Evolutionary conservation across 2,329 filamentous ascomycete species (phyloP).

Genomic region (Hypoxylon sp.): DNA sequence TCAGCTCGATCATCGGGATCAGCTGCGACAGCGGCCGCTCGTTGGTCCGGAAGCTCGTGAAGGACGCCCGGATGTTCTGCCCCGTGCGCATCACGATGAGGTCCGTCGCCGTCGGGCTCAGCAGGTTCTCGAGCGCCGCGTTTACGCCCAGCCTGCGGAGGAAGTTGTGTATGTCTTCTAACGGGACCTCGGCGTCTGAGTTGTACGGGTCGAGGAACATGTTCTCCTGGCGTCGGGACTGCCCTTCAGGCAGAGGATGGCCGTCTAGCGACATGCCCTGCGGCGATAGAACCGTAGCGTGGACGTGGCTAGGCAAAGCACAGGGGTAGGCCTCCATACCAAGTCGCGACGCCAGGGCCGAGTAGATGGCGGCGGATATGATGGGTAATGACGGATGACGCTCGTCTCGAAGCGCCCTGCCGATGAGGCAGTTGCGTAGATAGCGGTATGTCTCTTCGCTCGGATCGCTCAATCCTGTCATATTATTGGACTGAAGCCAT

Average conservation of each 20-base stretch:
- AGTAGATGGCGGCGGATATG: constrained; percentile 87
- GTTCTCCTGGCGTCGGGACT: constrained; percentile 53
- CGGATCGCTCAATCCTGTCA: constrained; percentile 73
- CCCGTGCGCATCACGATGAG: constrained; percentile 78
- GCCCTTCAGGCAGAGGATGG: constrained; percentile 46
- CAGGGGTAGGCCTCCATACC: constrained; percentile 81
- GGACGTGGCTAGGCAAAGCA: constrained; percentile 84
- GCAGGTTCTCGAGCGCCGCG: constrained; percentile 57
- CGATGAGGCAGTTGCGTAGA: constrained; percentile 87
- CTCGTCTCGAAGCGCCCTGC: constrained; percentile 75
- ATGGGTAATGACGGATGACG: constrained; percentile 84
- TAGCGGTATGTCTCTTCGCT: constrained; percentile 73
- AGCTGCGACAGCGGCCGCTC: constrained; percentile 50
- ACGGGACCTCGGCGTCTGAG: constrained; percentile 70
- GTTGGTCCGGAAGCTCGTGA: constrained; percentile 54
- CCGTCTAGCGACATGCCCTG: constrained; percentile 68
- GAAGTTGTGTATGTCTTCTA: constrained; percentile 64
- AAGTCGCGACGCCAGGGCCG: constrained; percentile 76
- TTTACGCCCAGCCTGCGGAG: constrained; percentile 60
- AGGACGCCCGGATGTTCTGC: constrained; percentile 82
- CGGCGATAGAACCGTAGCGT: constrained; percentile 75
- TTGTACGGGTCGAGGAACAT: constrained; percentile 90
- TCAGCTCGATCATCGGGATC: constrained; percentile 48
- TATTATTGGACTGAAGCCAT: constrained; percentile 73
- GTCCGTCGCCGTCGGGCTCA: constrained; percentile 69